A percentile compares a stretch with the other conserved stretches of the same genome.
These are phyloP conservation scores for Erigeron philadelphicus DNA, from an alignment of 140 eudicot genomes.

Conservation along the genomic window DNA sequence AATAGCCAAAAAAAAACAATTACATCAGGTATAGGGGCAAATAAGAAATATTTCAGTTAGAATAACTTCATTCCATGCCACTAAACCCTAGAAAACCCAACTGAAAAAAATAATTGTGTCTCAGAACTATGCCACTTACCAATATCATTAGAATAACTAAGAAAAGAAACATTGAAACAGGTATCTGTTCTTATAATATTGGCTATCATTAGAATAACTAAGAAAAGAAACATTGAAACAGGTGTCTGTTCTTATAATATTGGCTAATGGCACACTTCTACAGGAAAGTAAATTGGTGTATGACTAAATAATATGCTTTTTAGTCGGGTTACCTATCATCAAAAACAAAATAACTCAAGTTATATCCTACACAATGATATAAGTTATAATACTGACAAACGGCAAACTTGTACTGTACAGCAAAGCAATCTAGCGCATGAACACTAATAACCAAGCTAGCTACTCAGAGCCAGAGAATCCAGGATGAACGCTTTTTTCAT, in stretches of 20 bases:
- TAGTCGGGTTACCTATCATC: not conserved
- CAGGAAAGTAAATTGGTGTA: too few relatives aligned
- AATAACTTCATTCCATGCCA: too few relatives aligned
- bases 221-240: too few relatives aligned
- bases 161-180: too few relatives aligned
- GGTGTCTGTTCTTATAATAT: too few relatives aligned
- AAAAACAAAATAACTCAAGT: not conserved
- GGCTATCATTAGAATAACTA: too few relatives aligned
- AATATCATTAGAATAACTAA: too few relatives aligned
- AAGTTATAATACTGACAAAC: not conserved
- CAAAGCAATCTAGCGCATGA: slow-evolving; percentile 11
- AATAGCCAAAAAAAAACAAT: not conserved
- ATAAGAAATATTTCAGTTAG: slow-evolving; percentile 5
- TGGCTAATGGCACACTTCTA: too few relatives aligned
- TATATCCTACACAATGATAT: not conserved
- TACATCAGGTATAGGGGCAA: not conserved
- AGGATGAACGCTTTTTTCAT: too few relatives aligned
- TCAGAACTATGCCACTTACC: not conserved
- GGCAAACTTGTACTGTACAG: slow-evolving; percentile 1
- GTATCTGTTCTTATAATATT: too few relatives aligned
- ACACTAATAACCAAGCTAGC: slow-evolving; percentile 15
- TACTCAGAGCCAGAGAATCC: not conserved
- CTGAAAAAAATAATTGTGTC: not conserved
- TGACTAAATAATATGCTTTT: not conserved
- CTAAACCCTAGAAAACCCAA: not conserved